Evolutionary conservation across 495 filamentous ascomycete species (phyloP).

Genomic region (Penicillium paxilli): DNA sequence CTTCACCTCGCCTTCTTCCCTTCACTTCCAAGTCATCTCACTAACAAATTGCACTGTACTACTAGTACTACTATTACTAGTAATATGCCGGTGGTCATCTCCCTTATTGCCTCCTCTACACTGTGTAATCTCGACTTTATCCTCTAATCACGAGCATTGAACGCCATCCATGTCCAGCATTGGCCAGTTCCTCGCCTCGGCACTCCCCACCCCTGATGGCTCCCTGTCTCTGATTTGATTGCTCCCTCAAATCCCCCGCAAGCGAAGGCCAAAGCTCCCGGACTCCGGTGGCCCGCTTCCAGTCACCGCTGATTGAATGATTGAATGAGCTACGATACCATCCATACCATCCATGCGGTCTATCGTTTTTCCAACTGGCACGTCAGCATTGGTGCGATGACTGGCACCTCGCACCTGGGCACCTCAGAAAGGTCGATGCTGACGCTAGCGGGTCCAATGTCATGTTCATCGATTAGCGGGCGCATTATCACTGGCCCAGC

Average conservation of each 20-base stretch:
- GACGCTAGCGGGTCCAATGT: neutral
- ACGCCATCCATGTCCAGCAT: neutral
- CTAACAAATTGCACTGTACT: no score
- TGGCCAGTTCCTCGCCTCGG: neutral
- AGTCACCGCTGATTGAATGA: conserved; percentile 6
- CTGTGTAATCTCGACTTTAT: neutral
- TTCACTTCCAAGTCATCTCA: no score
- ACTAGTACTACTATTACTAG: no score
- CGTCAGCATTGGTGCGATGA: neutral
- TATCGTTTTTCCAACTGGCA: neutral
- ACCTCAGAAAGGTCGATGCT: neutral
- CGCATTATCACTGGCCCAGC: neutral
- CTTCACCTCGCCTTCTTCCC: neutral
- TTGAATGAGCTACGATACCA: neutral
- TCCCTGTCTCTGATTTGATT: neutral
- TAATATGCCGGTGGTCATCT: no score
- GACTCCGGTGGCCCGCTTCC: conserved; percentile 18
- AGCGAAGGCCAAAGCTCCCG: conserved; percentile 20
- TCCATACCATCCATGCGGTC: neutral
- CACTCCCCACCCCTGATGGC: neutral
- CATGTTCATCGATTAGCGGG: neutral
- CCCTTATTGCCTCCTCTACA: no score
- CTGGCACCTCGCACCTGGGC: neutral
- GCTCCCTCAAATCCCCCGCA: neutral
- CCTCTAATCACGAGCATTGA: neutral